Evolutionary conservation across 2,329 filamentous ascomycete species (phyloP), one percentile per base, ranked within the genome.

Genomic region (Ophiostoma tasmaniense): DNA sequence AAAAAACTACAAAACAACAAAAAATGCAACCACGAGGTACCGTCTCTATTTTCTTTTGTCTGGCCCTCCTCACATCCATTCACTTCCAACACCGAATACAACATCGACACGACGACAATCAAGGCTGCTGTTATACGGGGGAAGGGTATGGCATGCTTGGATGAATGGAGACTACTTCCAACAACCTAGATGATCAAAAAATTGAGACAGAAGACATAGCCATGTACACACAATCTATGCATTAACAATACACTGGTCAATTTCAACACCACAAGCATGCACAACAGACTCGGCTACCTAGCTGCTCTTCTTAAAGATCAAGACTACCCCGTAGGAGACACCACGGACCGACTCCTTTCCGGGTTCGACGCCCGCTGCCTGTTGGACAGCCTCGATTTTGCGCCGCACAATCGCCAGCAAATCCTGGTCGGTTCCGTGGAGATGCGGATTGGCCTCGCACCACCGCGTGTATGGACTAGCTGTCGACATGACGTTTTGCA

Each of bases 401-500:
- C 50, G 50, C 2, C 71, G 50, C 70, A 71, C 52, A 5, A 68
- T 64, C 37, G 64, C 69, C 11, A 74, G 39, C 25, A 72, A 28
- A 35, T 80, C 81, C 0, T 74, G 64, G 11, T 82, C 81, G 0
- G 80, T 82, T 0, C 78, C 77, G 0, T 75, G 77, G 0, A 72
- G 71, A 0, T 80, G 79, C 0, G 80, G 79, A 71, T 84, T 73
- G 0, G 80, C 81, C 73, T 82, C 75, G 11, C 80, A 76, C 81
- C 82, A 84, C 55, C 82, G 75, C 0, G 76, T 76, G 1, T 81
- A 75, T 0, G 77, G 75, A 69, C 81, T 83, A 13, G 25, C n/a
- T 5, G 81, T 82, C 0, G 74, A 73, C 7, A 81, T 45, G 6
- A 78, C 59, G 68, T 73, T 75, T 69, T 81, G 80, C 17, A 81